Percentiles rank a stretch among this genome's conserved stretches.
These are phyloP conservation scores for Xylariaceae sp. DNA, from an alignment of 2,329 filamentous ascomycete species.

Conservation along the genomic window DNA sequence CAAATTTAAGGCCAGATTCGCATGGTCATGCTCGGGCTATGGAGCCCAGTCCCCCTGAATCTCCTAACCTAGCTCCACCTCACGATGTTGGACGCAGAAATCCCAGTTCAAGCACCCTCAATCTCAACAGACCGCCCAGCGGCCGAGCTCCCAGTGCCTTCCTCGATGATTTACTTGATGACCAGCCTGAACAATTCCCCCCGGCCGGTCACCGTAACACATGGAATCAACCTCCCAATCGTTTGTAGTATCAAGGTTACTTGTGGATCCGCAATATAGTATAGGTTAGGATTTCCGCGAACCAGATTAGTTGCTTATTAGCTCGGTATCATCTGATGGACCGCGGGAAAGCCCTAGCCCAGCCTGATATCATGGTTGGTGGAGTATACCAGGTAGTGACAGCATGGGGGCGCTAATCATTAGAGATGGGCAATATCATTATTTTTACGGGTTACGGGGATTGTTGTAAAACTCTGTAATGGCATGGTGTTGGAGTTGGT, in stretches of 20 bases:
- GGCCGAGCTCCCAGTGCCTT: slow-evolving; percentile 85
- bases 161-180: slow-evolving; percentile 86
- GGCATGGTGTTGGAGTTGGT: slow-evolving; percentile 20
- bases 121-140: slow-evolving; percentile 67
- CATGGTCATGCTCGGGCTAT: slow-evolving; percentile 55
- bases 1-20: slow-evolving; percentile 66
- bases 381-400: not conserved
- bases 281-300: not conserved
- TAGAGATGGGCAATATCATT: not conserved
- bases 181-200: slow-evolving; percentile 63
- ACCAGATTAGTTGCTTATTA: not conserved
- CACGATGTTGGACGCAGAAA: slow-evolving; percentile 44
- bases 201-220: slow-evolving; percentile 41
- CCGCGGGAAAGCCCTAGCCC: not conserved
- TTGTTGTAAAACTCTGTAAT: slow-evolving; percentile 24
- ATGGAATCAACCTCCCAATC: slow-evolving; percentile 33
- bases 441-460: slow-evolving; percentile 2
- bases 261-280: not conserved
- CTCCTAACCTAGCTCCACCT: slow-evolving; percentile 60
- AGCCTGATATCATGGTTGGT: not conserved
- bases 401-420: not conserved
- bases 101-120: slow-evolving; percentile 69
- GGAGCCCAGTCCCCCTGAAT: slow-evolving; percentile 66
- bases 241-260: slow-evolving; percentile 15
- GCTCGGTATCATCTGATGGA: not conserved